Evolutionary conservation across 805 yeast genomes (phyloP), one percentile per base, ranked within the genome.

Genomic region (Myxozyma sirexii): DNA sequence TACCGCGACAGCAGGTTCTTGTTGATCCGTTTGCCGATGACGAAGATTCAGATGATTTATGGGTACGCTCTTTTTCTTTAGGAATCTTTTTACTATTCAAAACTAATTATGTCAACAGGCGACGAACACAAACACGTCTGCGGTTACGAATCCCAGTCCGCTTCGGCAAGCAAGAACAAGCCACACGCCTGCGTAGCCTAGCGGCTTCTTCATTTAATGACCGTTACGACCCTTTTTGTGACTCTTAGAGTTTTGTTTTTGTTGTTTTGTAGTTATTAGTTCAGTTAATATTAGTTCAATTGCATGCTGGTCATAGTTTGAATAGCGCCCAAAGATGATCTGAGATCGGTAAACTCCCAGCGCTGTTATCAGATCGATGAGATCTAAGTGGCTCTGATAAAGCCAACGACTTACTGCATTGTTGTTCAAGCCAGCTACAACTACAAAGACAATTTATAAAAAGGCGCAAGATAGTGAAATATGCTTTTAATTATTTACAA

Each of bases 41-140:
- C 17, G 42, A 53, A 5, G 59, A 56, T n/a, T n/a, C n/a, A 2
- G 59, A 56, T 21, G 55, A 38, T 29, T 38, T 56, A 3, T 56
- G 59, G 59, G 55, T 53, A 26, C 4, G 42, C 24, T 5, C 24
- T 31, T 7, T 19, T 35, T 38, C 42, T 38, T 5, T n/a, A n/a
- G n/a, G n/a, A 5, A 8, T 10, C 17, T 5, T 37, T 15, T 37
- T 10, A 15, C 17, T 10, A 21, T 15, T 2, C 42, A 10, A 6
- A 12, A 15, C 45, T 19, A 41, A 21, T 38, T n/a, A 17, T 10
- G 8, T 8, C 2, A 17, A 23, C 6, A 41, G 45, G 26, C 21
- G n/a, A 41, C 45, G 27, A 19, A 23, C 15, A 41, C 45, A 21
- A 38, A 38, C n/a, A 38, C 42, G 1, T n/a, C 42, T n/a, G 19